Evolutionary conservation across 345 rosid genomes (phyloP).

Genomic region (Citrus sp.): DNA sequence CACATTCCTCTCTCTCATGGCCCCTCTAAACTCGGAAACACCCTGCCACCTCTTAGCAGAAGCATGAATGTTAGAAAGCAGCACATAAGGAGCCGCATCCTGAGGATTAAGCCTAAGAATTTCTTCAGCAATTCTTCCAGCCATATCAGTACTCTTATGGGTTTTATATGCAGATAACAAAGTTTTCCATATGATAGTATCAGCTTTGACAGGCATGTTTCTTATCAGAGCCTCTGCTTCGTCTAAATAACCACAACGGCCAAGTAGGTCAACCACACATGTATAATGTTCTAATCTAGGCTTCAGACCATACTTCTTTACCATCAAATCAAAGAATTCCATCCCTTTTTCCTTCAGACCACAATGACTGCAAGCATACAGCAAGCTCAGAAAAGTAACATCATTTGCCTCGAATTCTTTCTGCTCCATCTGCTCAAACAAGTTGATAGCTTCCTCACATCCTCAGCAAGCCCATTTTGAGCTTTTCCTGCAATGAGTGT

Average conservation of each 20-base stretch:
- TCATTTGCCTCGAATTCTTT: conserved; percentile 43
- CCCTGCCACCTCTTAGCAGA: conserved; percentile 59
- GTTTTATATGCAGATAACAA: conserved; percentile 67
- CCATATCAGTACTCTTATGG: conserved; percentile 59
- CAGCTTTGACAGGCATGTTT: conserved; percentile 61
- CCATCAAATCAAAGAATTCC: conserved; percentile 53
- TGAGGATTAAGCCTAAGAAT: conserved; percentile 54
- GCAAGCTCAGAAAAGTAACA: conserved; percentile 63
- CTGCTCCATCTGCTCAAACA: conserved; percentile 55
- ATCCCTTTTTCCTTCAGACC: conserved; percentile 71
- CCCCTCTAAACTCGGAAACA: conserved; percentile 59
- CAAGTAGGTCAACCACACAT: conserved; percentile 71
- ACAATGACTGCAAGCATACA: conserved; percentile 78
- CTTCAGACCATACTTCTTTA: conserved; percentile 37
- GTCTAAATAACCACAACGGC: conserved; percentile 58
- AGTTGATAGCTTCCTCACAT: conserved; percentile 50
- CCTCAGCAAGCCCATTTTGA: conserved; percentile 54
- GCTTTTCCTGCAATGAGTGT: conserved; percentile 66
- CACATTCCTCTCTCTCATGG: conserved; percentile 60
- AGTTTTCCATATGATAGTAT: conserved; percentile 71
- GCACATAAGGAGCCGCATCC: conserved; percentile 67
- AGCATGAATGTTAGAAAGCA: conserved; percentile 67
- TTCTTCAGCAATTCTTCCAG: conserved; percentile 51
- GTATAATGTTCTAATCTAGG: conserved; percentile 61
- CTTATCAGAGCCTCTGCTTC: conserved; percentile 65